Conservation (phyloP, 2,329 filamentous ascomycete genomes). For the Phialophora tarda region DNA sequence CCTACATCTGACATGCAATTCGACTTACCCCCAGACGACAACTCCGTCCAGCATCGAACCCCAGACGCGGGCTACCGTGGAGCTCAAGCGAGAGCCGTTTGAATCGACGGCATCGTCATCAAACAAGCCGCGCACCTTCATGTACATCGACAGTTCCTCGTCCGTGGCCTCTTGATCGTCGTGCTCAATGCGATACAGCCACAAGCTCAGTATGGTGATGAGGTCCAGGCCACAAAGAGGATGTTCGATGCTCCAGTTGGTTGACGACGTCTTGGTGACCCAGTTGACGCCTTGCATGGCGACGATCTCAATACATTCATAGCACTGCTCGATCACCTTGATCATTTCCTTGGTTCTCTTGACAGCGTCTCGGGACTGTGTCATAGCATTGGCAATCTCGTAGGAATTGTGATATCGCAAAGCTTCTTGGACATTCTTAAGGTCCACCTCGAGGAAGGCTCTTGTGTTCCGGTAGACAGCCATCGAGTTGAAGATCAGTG, state of each 20-base stretch:
- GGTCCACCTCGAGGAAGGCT: conserved; percentile 87
- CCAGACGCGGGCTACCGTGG: conserved; percentile 94
- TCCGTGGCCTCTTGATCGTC: conserved; percentile 89
- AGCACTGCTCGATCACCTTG: conserved; percentile 97
- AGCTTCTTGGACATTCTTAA: conserved; percentile 95
- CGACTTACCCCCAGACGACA: conserved; percentile 96
- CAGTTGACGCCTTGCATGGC: conserved; percentile 93
- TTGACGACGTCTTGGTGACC: conserved; percentile 96
- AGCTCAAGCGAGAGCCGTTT: conserved; percentile 84
- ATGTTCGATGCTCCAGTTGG: conserved; percentile 99
- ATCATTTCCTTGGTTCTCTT: conserved; percentile 97
- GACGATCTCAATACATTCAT: conserved; percentile 95
- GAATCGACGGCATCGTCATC: conserved; percentile 86
- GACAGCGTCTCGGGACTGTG: conserved; percentile 87
- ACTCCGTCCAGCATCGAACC: conserved; percentile 98
- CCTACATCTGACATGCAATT: neutral
- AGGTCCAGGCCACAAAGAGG: conserved; percentile 94
- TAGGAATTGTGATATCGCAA: conserved; percentile 96
- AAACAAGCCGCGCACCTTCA: conserved; percentile 61
- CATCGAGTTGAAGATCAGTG: conserved; percentile 96
- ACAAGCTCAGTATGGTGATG: conserved; percentile 96
- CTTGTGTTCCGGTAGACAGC: conserved; percentile 95
- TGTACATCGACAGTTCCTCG: conserved; percentile 87
- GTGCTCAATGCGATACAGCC: conserved; percentile 99
- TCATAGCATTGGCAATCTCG: conserved; percentile 96